These are phyloP conservation scores for Kockiozyma suomiensis DNA, from an alignment of 805 yeast species.

Conservation along the genomic window DNA sequence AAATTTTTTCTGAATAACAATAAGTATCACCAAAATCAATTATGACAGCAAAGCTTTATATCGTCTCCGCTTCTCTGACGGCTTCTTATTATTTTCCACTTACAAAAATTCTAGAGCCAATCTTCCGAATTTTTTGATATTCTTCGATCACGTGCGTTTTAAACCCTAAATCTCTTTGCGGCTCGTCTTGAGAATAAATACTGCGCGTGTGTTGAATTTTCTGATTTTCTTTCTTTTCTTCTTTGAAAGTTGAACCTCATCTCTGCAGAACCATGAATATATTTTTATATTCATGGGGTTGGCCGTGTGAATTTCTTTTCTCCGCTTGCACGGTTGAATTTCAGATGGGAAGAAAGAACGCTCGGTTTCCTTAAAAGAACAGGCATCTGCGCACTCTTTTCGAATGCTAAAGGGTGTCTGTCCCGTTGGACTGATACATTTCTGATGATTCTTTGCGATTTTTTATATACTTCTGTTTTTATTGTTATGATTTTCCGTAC, in stretches of 20 bases:
- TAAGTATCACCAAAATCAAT: neutral
- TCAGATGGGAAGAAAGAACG: constrained; percentile 11
- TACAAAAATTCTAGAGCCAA: neutral
- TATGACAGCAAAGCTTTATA: neutral
- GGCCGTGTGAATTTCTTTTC: constrained; percentile 1
- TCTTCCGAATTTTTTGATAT: constrained; percentile 2
- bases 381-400: constrained; percentile 12
- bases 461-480: no score
- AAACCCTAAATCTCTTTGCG: constrained; percentile 4
- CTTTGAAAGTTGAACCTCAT: constrained; percentile 31
- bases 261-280: constrained; percentile 9
- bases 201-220: neutral
- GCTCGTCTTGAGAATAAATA: neutral
- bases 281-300: neutral
- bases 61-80: neutral
- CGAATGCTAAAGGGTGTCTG: constrained; percentile 10
- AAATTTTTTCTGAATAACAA: neutral
- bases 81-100: neutral
- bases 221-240: constrained; percentile 21
- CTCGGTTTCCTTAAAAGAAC: constrained; percentile 27
- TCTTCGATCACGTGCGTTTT: neutral
- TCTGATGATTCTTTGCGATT: no score
- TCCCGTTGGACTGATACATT: constrained; percentile 32
- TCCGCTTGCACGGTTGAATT: constrained; percentile 17
- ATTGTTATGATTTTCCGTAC: no score